Percentiles rank a stretch among this genome's conserved stretches.
Evolutionary conservation across 257 asterid genomes (phyloP).

Genomic region (Nicotiana noctiflora): DNA sequence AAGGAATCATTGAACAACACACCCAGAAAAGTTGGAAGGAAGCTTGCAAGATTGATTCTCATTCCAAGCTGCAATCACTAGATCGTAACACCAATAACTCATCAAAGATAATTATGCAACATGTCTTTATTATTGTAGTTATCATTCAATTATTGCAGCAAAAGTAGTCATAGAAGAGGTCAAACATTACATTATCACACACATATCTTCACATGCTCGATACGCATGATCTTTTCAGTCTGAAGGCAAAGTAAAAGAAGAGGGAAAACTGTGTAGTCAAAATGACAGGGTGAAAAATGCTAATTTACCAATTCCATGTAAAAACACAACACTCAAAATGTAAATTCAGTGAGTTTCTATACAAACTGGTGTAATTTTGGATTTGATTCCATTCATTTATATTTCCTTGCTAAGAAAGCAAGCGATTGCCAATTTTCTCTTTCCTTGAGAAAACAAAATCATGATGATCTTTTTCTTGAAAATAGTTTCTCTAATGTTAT

Average conservation of each 20-base stretch:
- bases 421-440: background rate
- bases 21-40: background rate
- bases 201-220: background rate
- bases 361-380: background rate
- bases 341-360: background rate
- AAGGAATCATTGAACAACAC: background rate
- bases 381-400: background rate
- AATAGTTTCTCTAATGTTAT: background rate
- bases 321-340: background rate
- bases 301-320: background rate
- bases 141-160: background rate
- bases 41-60: background rate
- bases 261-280: background rate
- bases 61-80: background rate
- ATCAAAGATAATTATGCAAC: background rate
- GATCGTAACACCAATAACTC: background rate
- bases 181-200: background rate
- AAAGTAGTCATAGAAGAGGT: conserved; percentile 3
- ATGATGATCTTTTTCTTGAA: background rate
- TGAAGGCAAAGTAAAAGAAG: background rate
- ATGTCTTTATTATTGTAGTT: background rate
- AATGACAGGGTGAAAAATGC: background rate
- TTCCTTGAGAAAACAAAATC: background rate
- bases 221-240: background rate
- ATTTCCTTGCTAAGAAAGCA: background rate